Conservation (phyloP, 2,329 filamentous ascomycete genomes). For the Microdochium nivale region DNA sequence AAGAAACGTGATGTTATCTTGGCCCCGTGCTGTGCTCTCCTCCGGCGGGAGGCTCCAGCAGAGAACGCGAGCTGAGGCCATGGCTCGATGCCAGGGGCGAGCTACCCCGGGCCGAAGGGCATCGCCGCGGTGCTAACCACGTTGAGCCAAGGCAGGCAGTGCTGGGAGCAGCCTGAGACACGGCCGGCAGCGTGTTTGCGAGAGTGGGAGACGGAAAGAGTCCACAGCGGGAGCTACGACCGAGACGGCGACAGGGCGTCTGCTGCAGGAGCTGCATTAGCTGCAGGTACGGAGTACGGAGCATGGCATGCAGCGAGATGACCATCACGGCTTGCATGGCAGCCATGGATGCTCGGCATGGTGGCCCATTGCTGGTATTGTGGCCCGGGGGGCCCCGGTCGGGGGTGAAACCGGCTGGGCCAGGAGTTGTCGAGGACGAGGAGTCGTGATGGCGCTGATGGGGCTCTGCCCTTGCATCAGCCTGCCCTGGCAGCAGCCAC, state of each 20-base stretch:
- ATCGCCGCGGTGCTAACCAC: not conserved
- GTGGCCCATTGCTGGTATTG: not conserved
- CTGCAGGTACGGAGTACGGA: no score
- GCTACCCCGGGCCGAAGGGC: not conserved
- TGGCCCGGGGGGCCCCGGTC: not conserved
- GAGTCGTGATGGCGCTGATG: not conserved
- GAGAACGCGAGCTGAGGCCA: no score
- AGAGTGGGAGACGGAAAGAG: not conserved
- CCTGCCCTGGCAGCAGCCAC: not conserved
- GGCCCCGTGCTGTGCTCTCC: no score
- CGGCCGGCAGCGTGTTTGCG: not conserved
- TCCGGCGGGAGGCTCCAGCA: no score
- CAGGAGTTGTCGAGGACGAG: not conserved
- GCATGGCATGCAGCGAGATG: no score
- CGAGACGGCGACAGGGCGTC: no score
- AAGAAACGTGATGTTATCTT: no score
- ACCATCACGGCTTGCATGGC: not conserved
- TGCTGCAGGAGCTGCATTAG: no score
- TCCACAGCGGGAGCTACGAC: not conserved
- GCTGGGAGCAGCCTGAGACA: not conserved
- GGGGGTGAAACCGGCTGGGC: not conserved
- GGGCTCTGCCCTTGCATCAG: not conserved
- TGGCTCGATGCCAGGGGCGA: no score
- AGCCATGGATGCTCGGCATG: not conserved
- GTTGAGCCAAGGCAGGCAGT: not conserved